Conservation (phyloP, 768 basidiomycete species). For the Tulasnella sp. region DNA sequence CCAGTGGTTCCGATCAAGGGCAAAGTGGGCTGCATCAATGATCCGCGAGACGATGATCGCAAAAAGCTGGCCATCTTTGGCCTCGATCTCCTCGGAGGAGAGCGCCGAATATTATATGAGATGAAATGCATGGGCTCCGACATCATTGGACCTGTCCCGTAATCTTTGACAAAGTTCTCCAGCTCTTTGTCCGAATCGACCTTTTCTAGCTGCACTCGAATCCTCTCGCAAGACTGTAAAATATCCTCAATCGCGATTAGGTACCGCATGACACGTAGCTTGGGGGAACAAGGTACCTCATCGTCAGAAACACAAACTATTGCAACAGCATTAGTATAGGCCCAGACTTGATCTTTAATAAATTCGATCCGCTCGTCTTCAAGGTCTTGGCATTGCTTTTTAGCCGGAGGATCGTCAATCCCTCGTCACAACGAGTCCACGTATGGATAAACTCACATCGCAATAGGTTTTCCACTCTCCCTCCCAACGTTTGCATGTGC, state of each 20-base stretch:
- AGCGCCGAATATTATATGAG: slow-evolving; percentile 44
- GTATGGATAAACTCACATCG: slow-evolving; percentile 47
- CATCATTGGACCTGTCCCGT: slow-evolving; percentile 83
- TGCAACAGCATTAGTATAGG: slow-evolving; percentile 91
- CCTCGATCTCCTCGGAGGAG: slow-evolving; percentile 52
- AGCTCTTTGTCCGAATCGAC: slow-evolving; percentile 85
- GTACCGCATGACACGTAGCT: not conserved
- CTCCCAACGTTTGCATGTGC: slow-evolving; percentile 84
- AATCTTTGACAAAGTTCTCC: slow-evolving; percentile 81
- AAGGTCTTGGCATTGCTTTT: slow-evolving; percentile 76
- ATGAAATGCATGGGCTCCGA: slow-evolving; percentile 85
- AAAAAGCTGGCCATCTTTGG: slow-evolving; percentile 57
- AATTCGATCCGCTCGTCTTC: slow-evolving; percentile 92
- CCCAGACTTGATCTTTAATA: slow-evolving; percentile 93
- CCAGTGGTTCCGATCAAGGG: slow-evolving; percentile 37
- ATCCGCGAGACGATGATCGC: slow-evolving; percentile 43
- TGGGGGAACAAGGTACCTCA: slow-evolving; percentile 56
- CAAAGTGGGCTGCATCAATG: slow-evolving; percentile 35
- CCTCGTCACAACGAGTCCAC: not conserved
- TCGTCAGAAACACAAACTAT: slow-evolving; percentile 96
- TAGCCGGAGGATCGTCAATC: not conserved
- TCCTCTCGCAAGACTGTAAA: slow-evolving; percentile 80
- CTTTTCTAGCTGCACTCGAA: slow-evolving; percentile 81
- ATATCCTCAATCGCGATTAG: not conserved
- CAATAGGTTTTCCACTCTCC: slow-evolving; percentile 91